Evolutionary conservation across 371 early-diverging fungal species (phyloP).

Genomic region (Circinella umbellata): DNA sequence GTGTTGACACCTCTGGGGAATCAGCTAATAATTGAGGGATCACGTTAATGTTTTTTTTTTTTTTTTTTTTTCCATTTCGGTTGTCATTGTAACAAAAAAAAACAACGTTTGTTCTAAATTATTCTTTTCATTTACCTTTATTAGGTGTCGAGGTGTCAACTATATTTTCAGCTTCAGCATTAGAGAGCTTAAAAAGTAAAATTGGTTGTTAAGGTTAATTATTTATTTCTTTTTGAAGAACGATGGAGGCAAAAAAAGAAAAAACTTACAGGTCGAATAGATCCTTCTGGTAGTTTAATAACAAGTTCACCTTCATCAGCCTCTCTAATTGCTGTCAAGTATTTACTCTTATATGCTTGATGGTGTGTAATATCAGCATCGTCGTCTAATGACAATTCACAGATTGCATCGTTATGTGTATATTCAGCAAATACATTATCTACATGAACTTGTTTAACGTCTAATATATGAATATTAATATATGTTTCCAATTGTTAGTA

Average conservation of each 20-base stretch:
- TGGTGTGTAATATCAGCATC: constrained; percentile 64
- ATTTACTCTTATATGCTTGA: constrained; percentile 62
- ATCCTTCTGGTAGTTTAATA: constrained; percentile 61
- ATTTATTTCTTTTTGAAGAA: no score
- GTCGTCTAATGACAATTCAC: constrained; percentile 48
- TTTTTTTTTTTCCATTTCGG: no score
- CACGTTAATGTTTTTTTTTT: no score
- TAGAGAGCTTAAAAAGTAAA: constrained; percentile 2
- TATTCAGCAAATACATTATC: constrained; percentile 60
- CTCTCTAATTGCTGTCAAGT: constrained; percentile 61
- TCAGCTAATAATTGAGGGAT: not conserved
- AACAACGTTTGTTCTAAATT: not conserved
- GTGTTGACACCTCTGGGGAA: not conserved
- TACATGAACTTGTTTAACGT: constrained; percentile 59
- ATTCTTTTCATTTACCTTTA: constrained; percentile 1
- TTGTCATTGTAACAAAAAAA: constrained; percentile 14
- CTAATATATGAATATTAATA: constrained; percentile 31
- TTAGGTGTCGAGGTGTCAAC: not conserved
- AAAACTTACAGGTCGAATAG: constrained; percentile 42
- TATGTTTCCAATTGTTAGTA: not conserved
- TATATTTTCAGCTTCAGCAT: not conserved
- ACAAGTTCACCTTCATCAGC: constrained; percentile 73
- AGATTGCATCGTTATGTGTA: constrained; percentile 56
- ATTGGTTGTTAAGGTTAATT: no score
- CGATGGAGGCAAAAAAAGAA: not conserved